Percentiles rank a stretch among this genome's conserved stretches.
Evolutionary conservation across 306 rosid species (phyloP).

Genomic region (Castanospermum australe): DNA sequence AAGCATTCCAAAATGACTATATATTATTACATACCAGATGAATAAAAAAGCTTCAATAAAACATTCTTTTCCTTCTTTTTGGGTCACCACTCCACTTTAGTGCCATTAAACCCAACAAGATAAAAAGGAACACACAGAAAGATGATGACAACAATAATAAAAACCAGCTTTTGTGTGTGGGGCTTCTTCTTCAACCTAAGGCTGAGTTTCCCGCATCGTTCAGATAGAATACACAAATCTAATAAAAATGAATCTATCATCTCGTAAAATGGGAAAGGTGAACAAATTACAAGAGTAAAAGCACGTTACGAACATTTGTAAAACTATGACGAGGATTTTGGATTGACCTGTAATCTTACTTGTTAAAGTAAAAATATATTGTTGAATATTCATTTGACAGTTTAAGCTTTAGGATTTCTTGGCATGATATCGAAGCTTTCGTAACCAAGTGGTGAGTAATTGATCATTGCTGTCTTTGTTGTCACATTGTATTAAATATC

Average conservation of each 20-base stretch:
- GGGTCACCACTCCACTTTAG: conserved; percentile 16
- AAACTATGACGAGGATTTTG: neutral
- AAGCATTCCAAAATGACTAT: neutral
- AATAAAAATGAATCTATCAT: neutral
- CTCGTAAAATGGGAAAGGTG: neutral
- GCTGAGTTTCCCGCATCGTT: neutral
- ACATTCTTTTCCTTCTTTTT: neutral
- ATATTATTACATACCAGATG: neutral
- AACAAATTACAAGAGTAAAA: neutral
- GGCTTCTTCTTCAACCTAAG: neutral
- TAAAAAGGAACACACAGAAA: conserved; percentile 6
- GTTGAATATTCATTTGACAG: neutral
- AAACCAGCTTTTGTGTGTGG: conserved; percentile 10
- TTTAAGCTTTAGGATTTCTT: neutral
- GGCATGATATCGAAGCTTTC: neutral
- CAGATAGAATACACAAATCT: neutral
- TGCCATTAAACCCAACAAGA: conserved; percentile 15
- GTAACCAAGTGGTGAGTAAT: neutral
- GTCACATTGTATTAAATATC: neutral
- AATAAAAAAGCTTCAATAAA: conserved; percentile 12
- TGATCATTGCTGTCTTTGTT: neutral
- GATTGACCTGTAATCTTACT: neutral
- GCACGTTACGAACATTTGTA: neutral
- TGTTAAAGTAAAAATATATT: neutral
- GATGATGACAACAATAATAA: conserved; percentile 19